These are phyloP conservation scores for Prunus yedoensis DNA, from an alignment of 331 rosid genomes.

Conservation along the genomic window DNA sequence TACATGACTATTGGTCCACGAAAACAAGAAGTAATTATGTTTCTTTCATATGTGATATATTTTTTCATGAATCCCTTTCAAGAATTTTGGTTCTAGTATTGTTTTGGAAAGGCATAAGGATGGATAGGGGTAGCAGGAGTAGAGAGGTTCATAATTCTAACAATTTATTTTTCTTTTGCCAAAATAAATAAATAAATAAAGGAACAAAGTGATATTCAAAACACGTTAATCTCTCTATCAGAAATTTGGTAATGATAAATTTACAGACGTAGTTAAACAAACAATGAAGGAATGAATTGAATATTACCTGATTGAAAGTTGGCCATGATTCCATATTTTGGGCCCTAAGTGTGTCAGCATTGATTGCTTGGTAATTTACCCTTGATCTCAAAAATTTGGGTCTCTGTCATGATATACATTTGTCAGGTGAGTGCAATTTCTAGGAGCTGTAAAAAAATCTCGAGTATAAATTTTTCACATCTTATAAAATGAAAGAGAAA, in stretches of 20 bases:
- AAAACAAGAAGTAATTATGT: neutral
- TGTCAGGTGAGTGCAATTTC: neutral
- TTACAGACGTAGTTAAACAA: neutral
- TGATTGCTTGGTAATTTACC: constrained; percentile 78
- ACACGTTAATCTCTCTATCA: neutral
- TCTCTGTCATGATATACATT: constrained; percentile 26
- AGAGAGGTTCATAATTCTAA: neutral
- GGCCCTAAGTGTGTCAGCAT: constrained; percentile 69
- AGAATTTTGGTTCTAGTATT: neutral
- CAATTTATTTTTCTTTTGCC: too few species aligned
- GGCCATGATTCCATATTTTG: constrained; percentile 92
- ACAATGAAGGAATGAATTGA: neutral
- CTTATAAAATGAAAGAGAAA: neutral
- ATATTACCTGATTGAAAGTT: constrained; percentile 67
- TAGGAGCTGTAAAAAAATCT: neutral
- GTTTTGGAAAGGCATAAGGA: neutral
- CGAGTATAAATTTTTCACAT: neutral
- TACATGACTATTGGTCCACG: too few species aligned
- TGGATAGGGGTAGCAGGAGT: neutral
- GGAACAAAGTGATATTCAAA: neutral
- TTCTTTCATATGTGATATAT: neutral
- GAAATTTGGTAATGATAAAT: neutral
- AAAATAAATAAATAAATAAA: too few species aligned
- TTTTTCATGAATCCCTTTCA: too few species aligned
- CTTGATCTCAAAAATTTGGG: constrained; percentile 63